Evolutionary conservation across 129 eudicot genomes (phyloP), one percentile per base, ranked within the genome.

Genomic region (Escallonia rubra): DNA sequence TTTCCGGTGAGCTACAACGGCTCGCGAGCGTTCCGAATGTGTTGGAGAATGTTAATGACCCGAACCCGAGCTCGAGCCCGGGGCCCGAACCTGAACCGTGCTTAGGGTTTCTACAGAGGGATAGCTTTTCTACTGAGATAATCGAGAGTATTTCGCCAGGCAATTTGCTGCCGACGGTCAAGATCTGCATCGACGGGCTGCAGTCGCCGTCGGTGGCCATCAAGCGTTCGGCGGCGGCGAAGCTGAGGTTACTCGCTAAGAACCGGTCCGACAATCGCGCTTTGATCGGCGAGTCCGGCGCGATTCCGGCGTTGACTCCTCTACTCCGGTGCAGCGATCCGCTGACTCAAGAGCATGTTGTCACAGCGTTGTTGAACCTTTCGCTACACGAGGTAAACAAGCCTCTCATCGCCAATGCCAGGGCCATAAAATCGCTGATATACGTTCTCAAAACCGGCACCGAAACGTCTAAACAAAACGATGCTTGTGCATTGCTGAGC

Each of bases 251-350:
- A 41, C 75, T 93, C 4, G 98, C 98, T 0, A 93, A 93, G 67
- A 86, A 93, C 62, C 85, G 98, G 66, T 72, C 95, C 10, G 98
- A 93, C 41, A 93, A 93, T 51, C 85, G 98, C 49, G 96, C 83
- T 6, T 61, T 93, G 50, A 93, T 93, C 3, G 96, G n/a, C n/a
- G n/a, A n/a, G n/a, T n/a, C n/a, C n/a, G n/a, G n/a, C n/a, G n/a
- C n/a, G n/a, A n/a, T n/a, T n/a, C n/a, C n/a, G n/a, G n/a, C n/a
- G n/a, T n/a, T n/a, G n/a, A n/a, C n/a, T n/a, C n/a, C n/a, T n/a
- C n/a, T n/a, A n/a, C n/a, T n/a, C n/a, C n/a, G n/a, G n/a, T n/a
- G n/a, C n/a, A n/a, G n/a, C n/a, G n/a, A n/a, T n/a, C n/a, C n/a
- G n/a, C n/a, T n/a, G n/a, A n/a, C n/a, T n/a, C n/a, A n/a, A n/a